Percentiles rank a stretch among this genome's conserved stretches.
Conservation (phyloP, 1,284 basidiomycete genomes). For the Phellinidium pouzarii region DNA sequence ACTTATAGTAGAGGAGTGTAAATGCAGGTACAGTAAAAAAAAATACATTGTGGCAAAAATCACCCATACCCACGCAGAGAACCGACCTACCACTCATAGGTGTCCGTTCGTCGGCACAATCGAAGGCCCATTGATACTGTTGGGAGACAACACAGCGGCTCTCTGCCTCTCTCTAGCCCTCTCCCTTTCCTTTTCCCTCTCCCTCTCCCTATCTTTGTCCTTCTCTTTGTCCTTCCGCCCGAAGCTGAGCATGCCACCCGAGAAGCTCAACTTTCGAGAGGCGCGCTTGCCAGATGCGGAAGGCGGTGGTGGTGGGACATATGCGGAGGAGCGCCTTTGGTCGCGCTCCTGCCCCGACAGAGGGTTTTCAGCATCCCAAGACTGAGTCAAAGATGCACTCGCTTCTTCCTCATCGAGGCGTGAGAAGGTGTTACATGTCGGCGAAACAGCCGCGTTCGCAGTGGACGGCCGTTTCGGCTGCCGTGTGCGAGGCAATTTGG, state of each 20-base stretch:
- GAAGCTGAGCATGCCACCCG: constrained; percentile 53
- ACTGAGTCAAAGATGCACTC: not conserved
- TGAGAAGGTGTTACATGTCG: not conserved
- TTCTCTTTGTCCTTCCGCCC: constrained; percentile 36
- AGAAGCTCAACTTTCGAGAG: constrained; percentile 63
- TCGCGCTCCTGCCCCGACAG: constrained; percentile 8
- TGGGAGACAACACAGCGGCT: not conserved
- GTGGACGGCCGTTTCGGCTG: constrained; percentile 14
- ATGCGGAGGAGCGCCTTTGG: constrained; percentile 3
- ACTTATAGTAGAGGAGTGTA: not conserved
- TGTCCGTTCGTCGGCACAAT: constrained; percentile 6
- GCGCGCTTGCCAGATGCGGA: constrained; percentile 36
- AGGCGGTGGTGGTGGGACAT: not conserved
- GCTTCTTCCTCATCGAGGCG: constrained; percentile 1
- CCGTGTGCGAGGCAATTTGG: not conserved
- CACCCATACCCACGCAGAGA: not conserved
- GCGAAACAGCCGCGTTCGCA: constrained; percentile 5
- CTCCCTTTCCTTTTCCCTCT: constrained; percentile 16
- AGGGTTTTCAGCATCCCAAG: not conserved
- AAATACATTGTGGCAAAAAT: not conserved
- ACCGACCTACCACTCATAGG: not conserved
- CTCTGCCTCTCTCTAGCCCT: not conserved
- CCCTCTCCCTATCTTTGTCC: constrained; percentile 25
- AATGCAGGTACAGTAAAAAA: not conserved
- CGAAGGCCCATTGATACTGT: not conserved